phyloP scores from a whole-genome alignment of 2,329 filamentous ascomycete species.

The Acarospora socialis region DNA sequence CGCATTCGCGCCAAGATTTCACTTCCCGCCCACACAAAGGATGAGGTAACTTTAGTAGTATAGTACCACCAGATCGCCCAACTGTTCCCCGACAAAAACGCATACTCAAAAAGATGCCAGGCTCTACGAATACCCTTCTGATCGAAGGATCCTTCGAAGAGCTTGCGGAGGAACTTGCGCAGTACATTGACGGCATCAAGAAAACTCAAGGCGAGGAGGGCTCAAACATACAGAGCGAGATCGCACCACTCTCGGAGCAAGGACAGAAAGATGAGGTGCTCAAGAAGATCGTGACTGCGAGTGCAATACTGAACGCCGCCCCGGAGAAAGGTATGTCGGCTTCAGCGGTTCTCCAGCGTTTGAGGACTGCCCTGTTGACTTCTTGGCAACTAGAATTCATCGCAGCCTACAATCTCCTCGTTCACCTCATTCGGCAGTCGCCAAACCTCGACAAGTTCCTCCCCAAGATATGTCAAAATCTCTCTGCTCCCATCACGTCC shows the following conservation, averaged over 20 bases:
- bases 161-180: constrained; percentile 84
- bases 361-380: no score
- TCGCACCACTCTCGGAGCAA: constrained; percentile 52
- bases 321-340: constrained; percentile 59
- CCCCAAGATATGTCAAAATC: constrained; percentile 74
- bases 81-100: no score
- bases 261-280: constrained; percentile 69
- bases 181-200: constrained; percentile 76
- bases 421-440: constrained; percentile 81
- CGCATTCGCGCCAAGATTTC: no score
- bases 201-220: constrained; percentile 40
- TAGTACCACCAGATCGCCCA: no score
- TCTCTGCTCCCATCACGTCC: constrained; percentile 71
- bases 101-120: constrained; percentile 44
- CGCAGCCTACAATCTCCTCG: constrained; percentile 88
- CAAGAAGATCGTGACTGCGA: constrained; percentile 75
- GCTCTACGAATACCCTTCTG: constrained; percentile 47
- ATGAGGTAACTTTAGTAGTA: no score
- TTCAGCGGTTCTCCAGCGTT: background rate
- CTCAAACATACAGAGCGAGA: constrained; percentile 41
- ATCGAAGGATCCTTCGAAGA: constrained; percentile 92
- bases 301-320: constrained; percentile 61
- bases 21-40: no score
- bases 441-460: constrained; percentile 76
- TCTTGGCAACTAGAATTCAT: constrained; percentile 92